Evolutionary conservation across 2,329 filamentous ascomycete genomes (phyloP), one percentile per base, ranked within the genome.

Genomic region (Clonostachys byssicola): DNA sequence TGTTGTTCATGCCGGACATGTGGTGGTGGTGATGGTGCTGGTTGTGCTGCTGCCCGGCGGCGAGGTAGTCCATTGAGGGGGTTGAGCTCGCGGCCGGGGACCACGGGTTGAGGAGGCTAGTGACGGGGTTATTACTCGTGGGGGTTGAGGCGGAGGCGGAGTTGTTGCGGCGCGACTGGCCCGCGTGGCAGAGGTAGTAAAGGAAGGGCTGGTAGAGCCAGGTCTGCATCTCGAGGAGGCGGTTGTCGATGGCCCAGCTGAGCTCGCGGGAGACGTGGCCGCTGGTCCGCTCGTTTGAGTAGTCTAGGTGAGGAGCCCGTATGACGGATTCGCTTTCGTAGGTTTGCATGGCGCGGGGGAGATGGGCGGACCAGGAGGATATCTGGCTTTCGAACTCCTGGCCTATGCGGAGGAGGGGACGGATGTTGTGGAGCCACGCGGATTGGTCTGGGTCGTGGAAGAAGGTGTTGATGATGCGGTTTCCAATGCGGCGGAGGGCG

Each of bases 401-500:
- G 3, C 54, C 57, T 45, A 58, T 52, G 12, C 53, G 52, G 9
- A 56, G 44, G 35, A 51, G 30, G 10, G 55, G 45, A 42, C 52
- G 44, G 40, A 54, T 49, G 7, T 54, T 50, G 6, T n/a, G 17
- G 8, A 56, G 47, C 56, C 56, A 58, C 12, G 35, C 12, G 13
- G 16, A 23, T 7, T 14, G 12, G 36, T 17, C 9, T 9, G 35
- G 43, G 23, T 30, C 23, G 23, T 30, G 23, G 44, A 54, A 61
- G 17, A 62, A 56, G 7, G 52, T 53, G 33, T 59, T 68, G 42
- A 70, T 53, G 17, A 71, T 63, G 17, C 68, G 60, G 46, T 72
- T 71, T 39, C 63, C 64, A 40, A 73, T 68, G 5, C 70, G 61
- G 3, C 70, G 56, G 6, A 68, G 57, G 0, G 70, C 66, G 42